Conservation (phyloP, 2,329 filamentous ascomycete genomes). For the Ascochyta lentis region DNA sequence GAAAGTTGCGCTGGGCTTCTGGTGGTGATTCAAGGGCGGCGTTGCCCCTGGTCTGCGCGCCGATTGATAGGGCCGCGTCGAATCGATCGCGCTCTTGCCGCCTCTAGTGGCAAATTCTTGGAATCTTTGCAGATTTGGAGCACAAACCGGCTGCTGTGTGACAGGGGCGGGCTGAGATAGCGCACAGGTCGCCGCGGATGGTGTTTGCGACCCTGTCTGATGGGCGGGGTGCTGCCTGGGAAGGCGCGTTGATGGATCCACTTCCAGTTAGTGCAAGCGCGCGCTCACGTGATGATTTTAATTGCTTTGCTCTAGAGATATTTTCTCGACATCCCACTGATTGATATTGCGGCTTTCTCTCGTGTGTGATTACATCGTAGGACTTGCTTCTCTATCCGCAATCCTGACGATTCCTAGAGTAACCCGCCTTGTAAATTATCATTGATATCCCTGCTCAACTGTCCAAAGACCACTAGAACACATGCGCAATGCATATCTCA, state of each 20-base stretch:
- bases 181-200: neutral
- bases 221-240: slow-evolving; percentile 3
- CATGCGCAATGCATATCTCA: no score
- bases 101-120: slow-evolving; percentile 35
- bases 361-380: no score
- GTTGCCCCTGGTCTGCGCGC: slow-evolving; percentile 28
- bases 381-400: no score
- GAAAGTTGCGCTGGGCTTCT: slow-evolving; percentile 19
- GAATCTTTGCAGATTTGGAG: slow-evolving; percentile 9
- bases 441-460: no score
- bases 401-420: no score
- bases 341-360: no score
- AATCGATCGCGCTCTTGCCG: slow-evolving; percentile 35
- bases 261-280: neutral
- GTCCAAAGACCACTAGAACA: no score
- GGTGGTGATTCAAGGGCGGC: slow-evolving; percentile 28
- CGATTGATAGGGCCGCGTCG: slow-evolving; percentile 31
- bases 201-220: neutral
- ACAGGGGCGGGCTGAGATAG: neutral
- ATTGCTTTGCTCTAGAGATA: no score
- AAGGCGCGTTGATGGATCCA: slow-evolving; percentile 1
- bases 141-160: slow-evolving; percentile 7
- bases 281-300: slow-evolving; percentile 8
- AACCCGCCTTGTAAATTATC: no score
- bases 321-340: no score